Conservation (phyloP, 2,329 filamentous ascomycete genomes). For the Cytospora mali region DNA sequence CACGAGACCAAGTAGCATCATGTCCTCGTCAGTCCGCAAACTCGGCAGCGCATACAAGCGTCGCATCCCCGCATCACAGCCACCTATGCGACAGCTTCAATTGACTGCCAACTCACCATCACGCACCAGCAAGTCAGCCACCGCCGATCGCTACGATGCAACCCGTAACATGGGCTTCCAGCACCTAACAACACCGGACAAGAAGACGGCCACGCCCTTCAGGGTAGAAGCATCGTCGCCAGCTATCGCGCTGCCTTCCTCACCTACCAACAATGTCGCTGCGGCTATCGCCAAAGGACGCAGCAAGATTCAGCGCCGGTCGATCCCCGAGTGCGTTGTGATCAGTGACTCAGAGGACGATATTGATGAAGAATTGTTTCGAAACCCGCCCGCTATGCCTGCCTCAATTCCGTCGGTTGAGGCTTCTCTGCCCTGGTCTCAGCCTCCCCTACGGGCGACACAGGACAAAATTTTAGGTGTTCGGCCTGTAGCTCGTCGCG, state of each 20-base stretch:
- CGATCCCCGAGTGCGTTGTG: constrained; percentile 7
- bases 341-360: constrained; percentile 7
- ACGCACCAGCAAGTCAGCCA: not conserved
- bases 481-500: not conserved
- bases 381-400: not conserved
- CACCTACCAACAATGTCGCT: constrained; percentile 21
- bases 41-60: constrained; percentile 13
- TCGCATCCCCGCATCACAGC: not conserved
- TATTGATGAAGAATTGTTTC: constrained; percentile 14
- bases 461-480: not conserved
- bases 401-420: not conserved
- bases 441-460: constrained; percentile 16
- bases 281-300: constrained; percentile 13
- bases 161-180: not conserved
- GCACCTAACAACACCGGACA: constrained; percentile 6
- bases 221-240: constrained; percentile 12
- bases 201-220: not conserved
- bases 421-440: constrained; percentile 20
- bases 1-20: not conserved
- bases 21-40: constrained; percentile 18
- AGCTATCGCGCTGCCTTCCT: not conserved
- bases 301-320: not conserved
- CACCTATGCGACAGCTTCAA: not conserved
- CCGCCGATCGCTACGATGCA: not conserved
- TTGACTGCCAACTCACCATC: not conserved